A percentile compares a stretch with the other conserved stretches of the same genome.
These are phyloP conservation scores for Nemania bipapillata DNA, from an alignment of 2,329 filamentous ascomycete genomes.

Conservation along the genomic window DNA sequence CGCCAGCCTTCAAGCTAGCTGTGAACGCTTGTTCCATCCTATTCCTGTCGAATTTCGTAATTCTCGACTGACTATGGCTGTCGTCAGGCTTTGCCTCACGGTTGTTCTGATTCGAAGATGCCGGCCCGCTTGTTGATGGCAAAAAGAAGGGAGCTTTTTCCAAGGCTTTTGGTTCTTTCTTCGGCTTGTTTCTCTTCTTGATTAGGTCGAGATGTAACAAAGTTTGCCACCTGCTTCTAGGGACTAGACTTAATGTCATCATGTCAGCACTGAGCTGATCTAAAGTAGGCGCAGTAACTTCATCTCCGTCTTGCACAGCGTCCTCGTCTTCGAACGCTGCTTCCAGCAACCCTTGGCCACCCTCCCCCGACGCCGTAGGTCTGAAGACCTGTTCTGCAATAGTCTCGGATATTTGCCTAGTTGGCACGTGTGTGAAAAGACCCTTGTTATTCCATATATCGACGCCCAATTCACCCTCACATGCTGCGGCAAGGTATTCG, in stretches of 20 bases:
- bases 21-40: constrained; percentile 69
- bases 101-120: constrained; percentile 43
- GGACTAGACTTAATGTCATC: constrained; percentile 88
- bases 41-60: constrained; percentile 72
- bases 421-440: constrained; percentile 88
- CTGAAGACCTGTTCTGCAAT: constrained; percentile 73
- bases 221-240: constrained; percentile 92
- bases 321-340: constrained; percentile 73
- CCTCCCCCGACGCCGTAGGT: constrained; percentile 85
- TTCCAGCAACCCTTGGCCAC: constrained; percentile 77
- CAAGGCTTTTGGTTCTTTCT: constrained; percentile 87
- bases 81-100: constrained; percentile 47
- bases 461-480: constrained; percentile 85
- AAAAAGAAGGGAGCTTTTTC: constrained; percentile 97
- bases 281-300: constrained; percentile 65
- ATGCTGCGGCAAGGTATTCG: constrained; percentile 91
- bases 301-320: constrained; percentile 64
- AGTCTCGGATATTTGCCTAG: constrained; percentile 82
- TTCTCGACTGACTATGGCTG: constrained; percentile 63
- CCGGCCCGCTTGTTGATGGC: constrained; percentile 67
- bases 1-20: constrained; percentile 65
- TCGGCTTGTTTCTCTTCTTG: constrained; percentile 92
- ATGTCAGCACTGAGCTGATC: constrained; percentile 86
- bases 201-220: constrained; percentile 92
- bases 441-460: constrained; percentile 95